phyloP scores from a whole-genome alignment of 768 basidiomycete genomes.

The Udeniomyces megalosporus region DNA sequence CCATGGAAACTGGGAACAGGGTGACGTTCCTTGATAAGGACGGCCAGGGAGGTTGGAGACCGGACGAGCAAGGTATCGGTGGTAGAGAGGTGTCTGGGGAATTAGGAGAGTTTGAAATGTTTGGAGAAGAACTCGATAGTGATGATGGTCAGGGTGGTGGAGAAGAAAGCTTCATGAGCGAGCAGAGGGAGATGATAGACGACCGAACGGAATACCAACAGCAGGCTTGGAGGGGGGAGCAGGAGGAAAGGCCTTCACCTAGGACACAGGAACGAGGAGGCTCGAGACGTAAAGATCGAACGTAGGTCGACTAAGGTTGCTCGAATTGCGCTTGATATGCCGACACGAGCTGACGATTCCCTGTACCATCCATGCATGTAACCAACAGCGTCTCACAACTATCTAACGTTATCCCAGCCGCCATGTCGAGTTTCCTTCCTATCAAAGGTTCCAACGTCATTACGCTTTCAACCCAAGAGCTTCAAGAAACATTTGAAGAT shows the following conservation, averaged over 20 bases:
- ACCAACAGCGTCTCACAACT: no score
- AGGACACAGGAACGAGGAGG: neutral
- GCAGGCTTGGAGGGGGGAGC: neutral
- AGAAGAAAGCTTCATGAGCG: neutral
- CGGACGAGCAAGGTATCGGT: neutral
- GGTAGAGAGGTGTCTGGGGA: neutral
- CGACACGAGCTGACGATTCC: no score
- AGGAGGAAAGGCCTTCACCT: neutral
- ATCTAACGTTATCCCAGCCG: neutral
- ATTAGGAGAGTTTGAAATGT: neutral
- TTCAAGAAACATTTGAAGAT: conserved; percentile 4
- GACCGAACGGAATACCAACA: neutral
- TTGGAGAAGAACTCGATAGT: neutral
- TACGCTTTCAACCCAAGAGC: neutral
- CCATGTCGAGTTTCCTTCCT: conserved; percentile 14
- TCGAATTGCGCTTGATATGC: no score
- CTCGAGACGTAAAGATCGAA: neutral
- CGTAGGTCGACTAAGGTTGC: neutral
- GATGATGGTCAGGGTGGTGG: neutral
- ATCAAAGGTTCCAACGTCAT: conserved; percentile 6
- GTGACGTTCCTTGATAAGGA: neutral
- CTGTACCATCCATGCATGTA: no score
- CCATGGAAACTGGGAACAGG: neutral
- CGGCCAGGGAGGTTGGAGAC: neutral
- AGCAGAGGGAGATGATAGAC: neutral